phyloP scores from a whole-genome alignment of 495 filamentous ascomycete species.

The Neurospora sp. region DNA sequence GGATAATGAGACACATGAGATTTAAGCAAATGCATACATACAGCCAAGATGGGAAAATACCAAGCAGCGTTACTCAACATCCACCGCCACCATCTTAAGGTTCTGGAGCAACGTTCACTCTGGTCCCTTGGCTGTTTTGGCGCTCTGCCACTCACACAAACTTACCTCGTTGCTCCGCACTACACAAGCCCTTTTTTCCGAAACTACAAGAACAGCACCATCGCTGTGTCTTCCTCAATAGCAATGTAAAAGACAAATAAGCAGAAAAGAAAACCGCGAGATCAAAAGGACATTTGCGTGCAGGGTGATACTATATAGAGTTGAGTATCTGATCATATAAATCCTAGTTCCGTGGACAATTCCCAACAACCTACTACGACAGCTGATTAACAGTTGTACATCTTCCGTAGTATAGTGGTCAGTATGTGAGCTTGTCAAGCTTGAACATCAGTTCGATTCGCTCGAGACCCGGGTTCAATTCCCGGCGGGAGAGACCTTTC shows the following conservation, averaged over 20 bases:
- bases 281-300: too few relatives aligned
- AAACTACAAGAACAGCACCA: background rate
- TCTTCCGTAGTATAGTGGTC: background rate
- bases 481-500: background rate
- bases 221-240: background rate
- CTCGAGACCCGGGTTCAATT: background rate
- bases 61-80: too few relatives aligned
- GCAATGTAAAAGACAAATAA: background rate
- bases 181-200: background rate
- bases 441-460: background rate
- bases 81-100: background rate
- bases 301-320: background rate
- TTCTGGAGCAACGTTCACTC: background rate
- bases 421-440: background rate
- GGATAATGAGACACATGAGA: too few relatives aligned
- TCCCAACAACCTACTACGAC: background rate
- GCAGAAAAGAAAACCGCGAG: background rate
- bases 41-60: too few relatives aligned
- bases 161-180: background rate
- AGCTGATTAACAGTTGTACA: background rate
- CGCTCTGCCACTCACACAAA: background rate
- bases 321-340: background rate
- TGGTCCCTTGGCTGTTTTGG: too few relatives aligned
- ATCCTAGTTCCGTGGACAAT: fast-evolving
- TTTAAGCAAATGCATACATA: too few relatives aligned